These are phyloP conservation scores for Yamadazyma sp. DNA, from an alignment of 1,139 yeast genomes.

Conservation along the genomic window DNA sequence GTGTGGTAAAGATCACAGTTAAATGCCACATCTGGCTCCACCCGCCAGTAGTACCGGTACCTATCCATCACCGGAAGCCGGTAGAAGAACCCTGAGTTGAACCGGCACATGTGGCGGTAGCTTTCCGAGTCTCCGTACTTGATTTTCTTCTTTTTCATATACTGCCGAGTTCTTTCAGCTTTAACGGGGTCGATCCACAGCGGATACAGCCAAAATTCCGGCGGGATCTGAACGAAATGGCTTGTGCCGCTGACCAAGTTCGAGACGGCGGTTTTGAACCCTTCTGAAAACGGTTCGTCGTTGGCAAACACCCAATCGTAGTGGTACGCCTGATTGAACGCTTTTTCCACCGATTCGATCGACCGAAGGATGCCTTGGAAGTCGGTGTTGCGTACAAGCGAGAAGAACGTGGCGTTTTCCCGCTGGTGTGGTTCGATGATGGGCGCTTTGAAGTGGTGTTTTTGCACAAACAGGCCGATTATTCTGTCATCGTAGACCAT, in stretches of 20 bases:
- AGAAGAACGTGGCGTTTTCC: conserved; percentile 50
- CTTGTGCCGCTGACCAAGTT: conserved; percentile 22
- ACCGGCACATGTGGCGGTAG: conserved; percentile 41
- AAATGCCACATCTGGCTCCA: conserved; percentile 59
- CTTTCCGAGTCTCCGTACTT: conserved; percentile 31
- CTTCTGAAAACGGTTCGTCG: conserved; percentile 28
- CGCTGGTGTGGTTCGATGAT: background rate
- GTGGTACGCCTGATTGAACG: conserved; percentile 60
- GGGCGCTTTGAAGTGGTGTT: background rate
- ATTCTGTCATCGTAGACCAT: background rate
- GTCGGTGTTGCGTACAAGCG: conserved; percentile 72
- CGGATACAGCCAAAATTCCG: conserved; percentile 35
- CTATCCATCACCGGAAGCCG: conserved; percentile 27
- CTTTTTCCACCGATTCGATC: conserved; percentile 63
- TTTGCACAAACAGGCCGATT: background rate
- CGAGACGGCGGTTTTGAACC: conserved; percentile 24
- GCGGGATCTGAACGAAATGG: conserved; percentile 32
- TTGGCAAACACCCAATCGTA: conserved; percentile 39
- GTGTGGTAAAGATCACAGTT: conserved; percentile 53
- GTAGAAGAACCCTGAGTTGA: conserved; percentile 38
- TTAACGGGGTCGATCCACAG: conserved; percentile 22
- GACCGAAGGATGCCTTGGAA: conserved; percentile 57
- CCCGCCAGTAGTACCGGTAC: conserved; percentile 64
- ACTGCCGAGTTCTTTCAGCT: conserved; percentile 17
- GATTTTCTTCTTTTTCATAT: conserved; percentile 13